Evolutionary conservation across 768 basidiomycete species (phyloP).

Genomic region (Calocybe indica): DNA sequence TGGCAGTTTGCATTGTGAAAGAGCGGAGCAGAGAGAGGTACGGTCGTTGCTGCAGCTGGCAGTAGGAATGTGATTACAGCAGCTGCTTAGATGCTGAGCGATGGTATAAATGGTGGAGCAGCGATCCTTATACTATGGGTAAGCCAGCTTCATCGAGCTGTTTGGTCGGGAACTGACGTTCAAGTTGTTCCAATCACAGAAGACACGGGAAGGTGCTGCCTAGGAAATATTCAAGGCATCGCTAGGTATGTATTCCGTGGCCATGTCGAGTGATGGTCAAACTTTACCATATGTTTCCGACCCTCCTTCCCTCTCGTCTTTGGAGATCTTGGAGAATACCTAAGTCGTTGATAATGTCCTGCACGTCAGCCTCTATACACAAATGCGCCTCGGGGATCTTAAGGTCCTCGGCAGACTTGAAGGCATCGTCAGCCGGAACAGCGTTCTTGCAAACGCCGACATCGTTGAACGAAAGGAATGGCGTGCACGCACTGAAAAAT

Average conservation of each 20-base stretch:
- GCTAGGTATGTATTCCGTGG: conserved; percentile 17
- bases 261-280: conserved; percentile 16
- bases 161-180: conserved; percentile 26
- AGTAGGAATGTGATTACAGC: too few species aligned
- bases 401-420: not conserved
- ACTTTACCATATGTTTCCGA: conserved; percentile 18
- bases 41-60: too few species aligned
- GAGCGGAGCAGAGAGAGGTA: too few species aligned
- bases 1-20: conserved; percentile 53
- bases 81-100: too few species aligned
- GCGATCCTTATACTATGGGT: conserved; percentile 12
- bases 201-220: too few species aligned
- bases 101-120: too few species aligned
- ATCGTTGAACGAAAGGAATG: not conserved
- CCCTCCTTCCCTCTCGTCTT: conserved; percentile 11
- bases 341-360: not conserved
- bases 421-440: not conserved
- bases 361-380: not conserved
- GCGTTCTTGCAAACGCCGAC: too few species aligned
- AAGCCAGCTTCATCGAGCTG: conserved; percentile 25
- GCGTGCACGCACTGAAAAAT: not conserved
- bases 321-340: conserved; percentile 5
- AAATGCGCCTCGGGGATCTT: not conserved
- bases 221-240: conserved; percentile 10
- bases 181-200: too few species aligned